Percentiles rank a stretch among this genome's conserved stretches.
These are phyloP conservation scores for Chalciporus sp. DNA, from an alignment of 1,284 basidiomycete species.

Conservation along the genomic window DNA sequence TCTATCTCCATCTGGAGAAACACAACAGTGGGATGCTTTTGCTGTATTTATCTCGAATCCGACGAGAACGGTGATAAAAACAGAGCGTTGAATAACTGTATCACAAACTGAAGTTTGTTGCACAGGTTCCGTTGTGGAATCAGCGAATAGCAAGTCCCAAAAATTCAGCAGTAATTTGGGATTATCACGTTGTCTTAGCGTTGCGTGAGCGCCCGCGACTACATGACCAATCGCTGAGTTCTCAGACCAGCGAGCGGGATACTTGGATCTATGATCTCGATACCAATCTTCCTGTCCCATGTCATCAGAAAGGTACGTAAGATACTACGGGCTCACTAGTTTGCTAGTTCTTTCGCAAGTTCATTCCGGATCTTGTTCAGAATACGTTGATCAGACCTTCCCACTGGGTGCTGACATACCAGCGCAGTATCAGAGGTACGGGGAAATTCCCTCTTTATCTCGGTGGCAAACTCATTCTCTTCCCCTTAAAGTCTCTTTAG, in stretches of 20 bases:
- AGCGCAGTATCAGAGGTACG: slow-evolving; percentile 51
- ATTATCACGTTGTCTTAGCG: slow-evolving; percentile 72
- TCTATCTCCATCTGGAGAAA: slow-evolving; percentile 30
- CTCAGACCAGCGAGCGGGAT: slow-evolving; percentile 5
- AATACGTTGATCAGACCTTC: slow-evolving; percentile 59
- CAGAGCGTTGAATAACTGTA: not conserved
- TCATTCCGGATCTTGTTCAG: slow-evolving; percentile 38
- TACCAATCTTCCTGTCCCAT: slow-evolving; percentile 50
- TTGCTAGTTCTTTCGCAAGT: slow-evolving; percentile 5
- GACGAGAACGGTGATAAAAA: slow-evolving; percentile 50
- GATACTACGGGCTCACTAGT: not conserved
- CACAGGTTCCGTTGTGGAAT: slow-evolving; percentile 65
- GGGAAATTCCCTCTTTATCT: slow-evolving; percentile 8
- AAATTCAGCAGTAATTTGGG: slow-evolving; percentile 60
- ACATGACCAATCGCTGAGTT: slow-evolving; percentile 4
- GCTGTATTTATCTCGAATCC: slow-evolving; percentile 70
- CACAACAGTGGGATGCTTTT: slow-evolving; percentile 49
- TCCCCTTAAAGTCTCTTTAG: slow-evolving; percentile 53
- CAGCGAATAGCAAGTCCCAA: slow-evolving; percentile 49
- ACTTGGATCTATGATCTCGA: slow-evolving; percentile 73
- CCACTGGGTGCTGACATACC: slow-evolving; percentile 38
- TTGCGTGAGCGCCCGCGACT: slow-evolving; percentile 38
- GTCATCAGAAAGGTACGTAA: slow-evolving; percentile 47
- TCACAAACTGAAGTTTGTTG: slow-evolving; percentile 7
- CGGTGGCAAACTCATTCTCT: slow-evolving; percentile 7